phyloP scores from a whole-genome alignment of 2,329 filamentous ascomycete species.

The Colletotrichum higginsianum region DNA sequence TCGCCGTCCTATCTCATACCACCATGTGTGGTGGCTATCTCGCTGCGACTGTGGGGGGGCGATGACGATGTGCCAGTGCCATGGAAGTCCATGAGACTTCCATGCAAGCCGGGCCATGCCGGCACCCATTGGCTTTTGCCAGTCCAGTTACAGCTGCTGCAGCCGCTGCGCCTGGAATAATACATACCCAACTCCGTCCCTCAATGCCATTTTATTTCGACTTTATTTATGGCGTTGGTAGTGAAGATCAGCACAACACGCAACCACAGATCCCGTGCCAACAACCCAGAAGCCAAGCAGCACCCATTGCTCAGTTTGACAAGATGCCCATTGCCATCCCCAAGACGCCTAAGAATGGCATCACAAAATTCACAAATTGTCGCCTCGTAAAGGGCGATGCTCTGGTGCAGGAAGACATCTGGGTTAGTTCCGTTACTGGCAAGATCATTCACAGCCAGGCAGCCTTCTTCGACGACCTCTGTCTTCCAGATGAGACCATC shows the following conservation, averaged over 20 bases:
- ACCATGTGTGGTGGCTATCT: constrained; percentile 37
- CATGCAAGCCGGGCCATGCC: constrained; percentile 39
- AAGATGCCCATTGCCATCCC: constrained; percentile 66
- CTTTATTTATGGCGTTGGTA: constrained; percentile 38
- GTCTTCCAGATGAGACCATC: constrained; percentile 80
- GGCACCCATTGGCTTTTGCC: constrained; percentile 27
- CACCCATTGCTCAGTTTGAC: constrained; percentile 46
- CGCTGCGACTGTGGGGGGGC: constrained; percentile 39
- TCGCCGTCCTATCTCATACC: constrained; percentile 40
- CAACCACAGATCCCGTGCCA: background rate
- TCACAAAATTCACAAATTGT: constrained; percentile 94
- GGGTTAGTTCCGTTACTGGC: constrained; percentile 86
- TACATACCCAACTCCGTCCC: constrained; percentile 31
- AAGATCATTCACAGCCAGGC: constrained; percentile 83
- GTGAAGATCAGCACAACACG: constrained; percentile 22
- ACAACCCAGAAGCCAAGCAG: constrained; percentile 39
- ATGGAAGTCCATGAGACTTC: constrained; percentile 31
- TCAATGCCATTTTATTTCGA: constrained; percentile 14
- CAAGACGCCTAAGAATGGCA: constrained; percentile 62
- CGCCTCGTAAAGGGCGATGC: constrained; percentile 78
- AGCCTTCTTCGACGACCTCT: constrained; percentile 77
- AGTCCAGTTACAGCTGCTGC: constrained; percentile 15
- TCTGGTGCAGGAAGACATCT: constrained; percentile 85
- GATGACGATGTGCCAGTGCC: constrained; percentile 28
- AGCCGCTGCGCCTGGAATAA: constrained; percentile 27